Percentiles rank a stretch among this genome's conserved stretches.
Evolutionary conservation across 2,329 filamentous ascomycete species (phyloP).

Genomic region (Clonostachys byssicola): DNA sequence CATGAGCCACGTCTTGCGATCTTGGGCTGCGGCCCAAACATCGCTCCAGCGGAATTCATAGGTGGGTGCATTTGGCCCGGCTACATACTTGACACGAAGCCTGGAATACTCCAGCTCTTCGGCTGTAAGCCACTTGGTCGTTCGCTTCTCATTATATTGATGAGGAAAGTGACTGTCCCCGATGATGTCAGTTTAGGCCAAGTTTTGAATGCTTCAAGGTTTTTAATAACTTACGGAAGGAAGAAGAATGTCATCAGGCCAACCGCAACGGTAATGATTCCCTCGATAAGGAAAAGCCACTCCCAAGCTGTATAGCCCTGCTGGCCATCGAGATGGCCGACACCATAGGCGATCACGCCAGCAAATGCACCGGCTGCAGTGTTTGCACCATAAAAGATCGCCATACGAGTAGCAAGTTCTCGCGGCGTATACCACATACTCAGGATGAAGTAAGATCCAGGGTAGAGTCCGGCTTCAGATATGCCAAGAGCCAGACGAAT

Average conservation of each 20-base stretch:
- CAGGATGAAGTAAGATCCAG: slow-evolving; percentile 12
- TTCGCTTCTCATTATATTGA: background rate
- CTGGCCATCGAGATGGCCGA: slow-evolving; percentile 22
- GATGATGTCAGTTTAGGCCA: background rate
- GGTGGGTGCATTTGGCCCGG: background rate
- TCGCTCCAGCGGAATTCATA: background rate
- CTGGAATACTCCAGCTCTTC: slow-evolving; percentile 2
- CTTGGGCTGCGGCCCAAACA: background rate
- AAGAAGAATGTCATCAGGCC: background rate
- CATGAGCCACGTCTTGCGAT: background rate
- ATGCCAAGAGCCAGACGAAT: slow-evolving; percentile 10
- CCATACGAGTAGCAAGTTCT: slow-evolving; percentile 10
- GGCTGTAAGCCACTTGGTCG: slow-evolving; percentile 5
- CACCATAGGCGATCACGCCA: slow-evolving; percentile 29
- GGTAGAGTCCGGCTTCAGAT: slow-evolving; percentile 14
- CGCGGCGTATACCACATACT: slow-evolving; percentile 13
- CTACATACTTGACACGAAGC: background rate
- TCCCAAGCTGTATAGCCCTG: slow-evolving; percentile 24
- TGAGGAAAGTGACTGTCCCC: background rate
- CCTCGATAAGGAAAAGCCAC: slow-evolving; percentile 19
- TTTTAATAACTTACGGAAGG: background rate
- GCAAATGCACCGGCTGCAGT: slow-evolving; percentile 26
- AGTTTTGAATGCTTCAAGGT: background rate
- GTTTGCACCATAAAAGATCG: slow-evolving; percentile 21
- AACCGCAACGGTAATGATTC: slow-evolving; percentile 5